Evolutionary conservation across 2,329 filamentous ascomycete genomes (phyloP).

Genomic region (Colletotrichum limetticola): DNA sequence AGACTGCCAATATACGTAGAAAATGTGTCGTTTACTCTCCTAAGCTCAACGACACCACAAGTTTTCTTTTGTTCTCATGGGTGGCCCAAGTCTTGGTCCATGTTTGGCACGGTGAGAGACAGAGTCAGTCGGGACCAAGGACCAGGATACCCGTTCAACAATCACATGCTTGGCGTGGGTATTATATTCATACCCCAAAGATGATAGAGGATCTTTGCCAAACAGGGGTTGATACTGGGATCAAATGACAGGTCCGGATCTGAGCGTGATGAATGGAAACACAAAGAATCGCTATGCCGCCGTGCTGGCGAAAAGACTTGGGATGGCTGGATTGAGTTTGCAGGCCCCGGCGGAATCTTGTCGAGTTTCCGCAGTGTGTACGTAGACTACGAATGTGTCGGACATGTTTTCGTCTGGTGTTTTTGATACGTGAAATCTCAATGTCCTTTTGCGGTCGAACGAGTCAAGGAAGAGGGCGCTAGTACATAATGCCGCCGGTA

Average conservation of each 20-base stretch:
- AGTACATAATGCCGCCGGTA: constrained; percentile 13
- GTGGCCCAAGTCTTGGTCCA: not conserved
- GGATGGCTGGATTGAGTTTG: constrained; percentile 24
- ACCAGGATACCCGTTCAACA: not conserved
- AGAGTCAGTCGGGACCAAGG: constrained; percentile 2
- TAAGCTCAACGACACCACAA: not conserved
- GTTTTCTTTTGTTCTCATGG: constrained; percentile 11
- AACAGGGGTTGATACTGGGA: not conserved
- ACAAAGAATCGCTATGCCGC: not conserved
- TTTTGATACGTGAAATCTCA: constrained; percentile 28
- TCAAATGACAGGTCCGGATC: not conserved
- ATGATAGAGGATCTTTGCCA: not conserved
- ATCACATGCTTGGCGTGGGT: constrained; percentile 20
- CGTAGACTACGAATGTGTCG: not conserved
- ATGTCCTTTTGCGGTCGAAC: constrained; percentile 16
- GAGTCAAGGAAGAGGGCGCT: constrained; percentile 25
- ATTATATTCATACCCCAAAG: not conserved
- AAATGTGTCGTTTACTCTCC: not conserved
- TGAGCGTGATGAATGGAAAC: not conserved
- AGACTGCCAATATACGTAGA: not conserved
- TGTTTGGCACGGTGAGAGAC: not conserved
- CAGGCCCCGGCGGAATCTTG: not conserved
- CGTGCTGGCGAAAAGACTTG: not conserved
- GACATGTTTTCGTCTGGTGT: constrained; percentile 24
- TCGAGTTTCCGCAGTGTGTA: not conserved